phyloP scores from a whole-genome alignment of 257 asterid genomes.

The Ehretia macrophylla region DNA sequence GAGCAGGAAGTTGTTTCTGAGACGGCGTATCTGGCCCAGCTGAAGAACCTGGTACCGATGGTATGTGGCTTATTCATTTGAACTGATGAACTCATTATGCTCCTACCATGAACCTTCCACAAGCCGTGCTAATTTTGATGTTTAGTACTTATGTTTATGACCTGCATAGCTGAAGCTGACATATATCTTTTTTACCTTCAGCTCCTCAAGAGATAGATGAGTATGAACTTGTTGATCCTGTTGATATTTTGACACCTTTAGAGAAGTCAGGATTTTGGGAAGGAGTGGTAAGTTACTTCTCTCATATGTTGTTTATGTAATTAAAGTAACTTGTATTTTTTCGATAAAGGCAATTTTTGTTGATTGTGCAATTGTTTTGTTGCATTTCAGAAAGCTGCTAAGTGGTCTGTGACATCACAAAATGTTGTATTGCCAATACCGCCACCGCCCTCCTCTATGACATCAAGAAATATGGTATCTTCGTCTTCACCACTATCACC shows the following conservation, averaged over 20 bases:
- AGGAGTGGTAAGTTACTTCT: constrained; percentile 77
- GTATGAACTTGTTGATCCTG: constrained; percentile 97
- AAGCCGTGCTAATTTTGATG: background rate
- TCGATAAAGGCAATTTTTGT: constrained; percentile 12
- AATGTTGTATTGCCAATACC: too few relatives aligned
- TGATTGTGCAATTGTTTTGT: constrained; percentile 5
- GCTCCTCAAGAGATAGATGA: constrained; percentile 97
- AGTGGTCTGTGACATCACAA: too few relatives aligned
- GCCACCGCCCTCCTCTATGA: too few relatives aligned
- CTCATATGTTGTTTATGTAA: background rate
- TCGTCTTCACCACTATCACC: too few relatives aligned
- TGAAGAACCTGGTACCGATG: constrained; percentile 66
- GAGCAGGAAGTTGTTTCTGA: constrained; percentile 71
- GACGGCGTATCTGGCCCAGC: constrained; percentile 60
- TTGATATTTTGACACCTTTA: constrained; percentile 86
- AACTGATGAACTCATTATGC: background rate
- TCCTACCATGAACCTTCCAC: background rate
- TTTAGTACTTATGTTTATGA: background rate
- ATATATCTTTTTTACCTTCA: constrained; percentile 37
- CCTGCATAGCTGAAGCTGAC: constrained; percentile 19
- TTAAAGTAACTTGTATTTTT: background rate
- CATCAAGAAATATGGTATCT: too few relatives aligned
- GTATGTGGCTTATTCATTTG: constrained; percentile 38
- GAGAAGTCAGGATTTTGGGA: constrained; percentile 99
- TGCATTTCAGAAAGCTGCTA: constrained; percentile 78